These are phyloP conservation scores for Moesziomyces globuligerus DNA, from an alignment of 1,284 basidiomycete species.

Conservation along the genomic window DNA sequence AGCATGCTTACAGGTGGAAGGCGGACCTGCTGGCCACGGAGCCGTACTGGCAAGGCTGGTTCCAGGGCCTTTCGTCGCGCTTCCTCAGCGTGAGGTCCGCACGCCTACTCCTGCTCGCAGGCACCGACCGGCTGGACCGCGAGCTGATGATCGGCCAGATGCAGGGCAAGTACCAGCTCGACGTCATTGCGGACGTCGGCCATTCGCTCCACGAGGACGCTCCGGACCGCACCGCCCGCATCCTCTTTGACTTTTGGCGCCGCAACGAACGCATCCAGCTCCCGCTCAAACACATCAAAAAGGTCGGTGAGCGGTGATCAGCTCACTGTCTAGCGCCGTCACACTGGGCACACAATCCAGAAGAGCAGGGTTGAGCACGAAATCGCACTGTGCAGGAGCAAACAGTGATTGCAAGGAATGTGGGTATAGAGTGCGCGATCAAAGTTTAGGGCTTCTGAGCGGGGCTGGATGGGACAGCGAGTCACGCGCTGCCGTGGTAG, in stretches of 20 bases:
- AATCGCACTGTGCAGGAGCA: not conserved
- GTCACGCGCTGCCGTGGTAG: constrained; percentile 8
- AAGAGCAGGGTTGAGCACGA: no score
- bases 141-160: constrained; percentile 98
- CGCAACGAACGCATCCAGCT: constrained; percentile 76
- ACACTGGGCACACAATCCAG: not conserved
- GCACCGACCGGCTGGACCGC: constrained; percentile 89
- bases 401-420: not conserved
- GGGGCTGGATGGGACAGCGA: constrained; percentile 15
- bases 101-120: constrained; percentile 86
- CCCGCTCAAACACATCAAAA: constrained; percentile 41
- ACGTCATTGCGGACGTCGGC: constrained; percentile 84
- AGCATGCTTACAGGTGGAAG: constrained; percentile 74
- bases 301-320: constrained; percentile 40
- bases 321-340: not conserved
- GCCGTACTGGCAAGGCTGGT: constrained; percentile 95
- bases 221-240: constrained; percentile 80
- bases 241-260: constrained; percentile 87
- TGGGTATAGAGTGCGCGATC: constrained; percentile 11
- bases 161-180: constrained; percentile 88
- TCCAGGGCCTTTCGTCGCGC: constrained; percentile 79
- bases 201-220: constrained; percentile 97
- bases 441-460: constrained; percentile 17
- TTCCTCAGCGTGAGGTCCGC: constrained; percentile 83
- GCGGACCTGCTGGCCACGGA: constrained; percentile 85